Conservation (phyloP, 1,139 yeast species). For the Groenewaldozyma sp. region DNA sequence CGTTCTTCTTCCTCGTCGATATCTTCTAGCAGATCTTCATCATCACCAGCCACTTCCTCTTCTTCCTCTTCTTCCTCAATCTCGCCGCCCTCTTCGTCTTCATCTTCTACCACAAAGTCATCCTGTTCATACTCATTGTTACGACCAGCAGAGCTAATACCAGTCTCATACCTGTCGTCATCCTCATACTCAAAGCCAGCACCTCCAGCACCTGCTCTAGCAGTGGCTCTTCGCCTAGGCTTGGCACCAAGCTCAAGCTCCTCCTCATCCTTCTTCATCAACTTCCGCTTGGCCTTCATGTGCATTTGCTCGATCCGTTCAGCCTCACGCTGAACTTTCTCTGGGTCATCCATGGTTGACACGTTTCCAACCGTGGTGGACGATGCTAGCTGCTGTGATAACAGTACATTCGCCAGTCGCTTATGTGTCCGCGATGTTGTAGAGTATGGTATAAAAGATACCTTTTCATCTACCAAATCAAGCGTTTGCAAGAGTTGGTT, state of each 20-base stretch:
- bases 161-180: neutral
- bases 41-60: conserved; percentile 31
- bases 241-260: conserved; percentile 8
- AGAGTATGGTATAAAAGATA: conserved; percentile 81
- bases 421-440: conserved; percentile 75
- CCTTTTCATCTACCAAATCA: conserved; percentile 38
- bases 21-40: conserved; percentile 35
- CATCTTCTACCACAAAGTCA: conserved; percentile 43
- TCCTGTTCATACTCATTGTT: conserved; percentile 49
- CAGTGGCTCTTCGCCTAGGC: conserved; percentile 26
- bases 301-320: conserved; percentile 59
- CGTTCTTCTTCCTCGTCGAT: conserved; percentile 41
- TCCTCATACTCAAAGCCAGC: no score
- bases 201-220: conserved; percentile 20
- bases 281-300: conserved; percentile 34
- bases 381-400: conserved; percentile 47
- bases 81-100: conserved; percentile 37
- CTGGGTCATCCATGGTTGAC: conserved; percentile 81
- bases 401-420: conserved; percentile 68
- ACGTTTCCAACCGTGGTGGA: conserved; percentile 56
- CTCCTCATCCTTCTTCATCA: conserved; percentile 59
- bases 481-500: conserved; percentile 57
- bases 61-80: conserved; percentile 26
- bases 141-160: no score
- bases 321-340: conserved; percentile 67